Percentiles rank a stretch among this genome's conserved stretches.
Conservation (phyloP, 1,284 basidiomycete genomes). For the Microbotryomycetes sp. region DNA sequence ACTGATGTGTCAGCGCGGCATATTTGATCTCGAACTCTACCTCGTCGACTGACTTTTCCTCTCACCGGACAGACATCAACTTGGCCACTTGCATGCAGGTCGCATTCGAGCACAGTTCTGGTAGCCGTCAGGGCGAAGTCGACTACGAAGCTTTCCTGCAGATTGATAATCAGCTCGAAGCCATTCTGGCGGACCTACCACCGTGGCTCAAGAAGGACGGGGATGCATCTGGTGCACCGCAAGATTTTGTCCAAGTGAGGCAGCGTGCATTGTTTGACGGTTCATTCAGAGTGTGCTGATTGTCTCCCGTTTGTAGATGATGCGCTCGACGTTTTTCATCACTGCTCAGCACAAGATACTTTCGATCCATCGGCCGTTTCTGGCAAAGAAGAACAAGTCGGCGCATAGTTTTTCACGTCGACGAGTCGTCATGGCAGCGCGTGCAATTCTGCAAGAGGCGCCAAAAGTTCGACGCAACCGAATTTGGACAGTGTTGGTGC, state of each 20-base stretch:
- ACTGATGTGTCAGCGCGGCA: constrained; percentile 5
- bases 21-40: not conserved
- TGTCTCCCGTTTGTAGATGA: not conserved
- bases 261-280: not conserved
- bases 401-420: constrained; percentile 23
- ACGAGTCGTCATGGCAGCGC: constrained; percentile 21
- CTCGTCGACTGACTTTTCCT: not conserved
- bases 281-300: not conserved
- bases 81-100: constrained; percentile 18
- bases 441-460: constrained; percentile 24
- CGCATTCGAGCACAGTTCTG: constrained; percentile 19
- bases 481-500: constrained; percentile 20
- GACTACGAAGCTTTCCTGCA: constrained; percentile 22
- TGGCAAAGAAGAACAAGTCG: constrained; percentile 19
- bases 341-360: constrained; percentile 27
- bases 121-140: not conserved
- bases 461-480: constrained; percentile 3
- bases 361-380: constrained; percentile 27
- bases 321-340: constrained; percentile 22
- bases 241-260: constrained; percentile 1
- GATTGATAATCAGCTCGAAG: constrained; percentile 24
- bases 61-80: constrained; percentile 10
- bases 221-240: constrained; percentile 1
- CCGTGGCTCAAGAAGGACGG: constrained; percentile 10
- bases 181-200: constrained; percentile 10